These are phyloP conservation scores for Xylaria sp. DNA, from an alignment of 2,329 filamentous ascomycete genomes.

Conservation along the genomic window DNA sequence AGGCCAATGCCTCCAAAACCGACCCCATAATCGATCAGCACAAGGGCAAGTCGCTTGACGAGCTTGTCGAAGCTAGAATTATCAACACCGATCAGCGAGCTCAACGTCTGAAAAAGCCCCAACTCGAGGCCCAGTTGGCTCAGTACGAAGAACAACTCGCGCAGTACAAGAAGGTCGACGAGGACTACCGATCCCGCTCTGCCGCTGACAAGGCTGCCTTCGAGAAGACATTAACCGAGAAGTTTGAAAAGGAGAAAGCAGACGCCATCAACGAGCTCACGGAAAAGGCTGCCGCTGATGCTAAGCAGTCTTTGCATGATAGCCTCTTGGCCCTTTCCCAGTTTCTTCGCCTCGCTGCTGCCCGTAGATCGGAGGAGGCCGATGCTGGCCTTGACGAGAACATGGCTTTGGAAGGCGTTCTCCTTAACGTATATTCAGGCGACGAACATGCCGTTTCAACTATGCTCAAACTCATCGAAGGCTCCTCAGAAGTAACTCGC, in stretches of 20 bases:
- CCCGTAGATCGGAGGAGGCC: constrained; percentile 75
- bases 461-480: constrained; percentile 81
- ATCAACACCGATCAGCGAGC: constrained; percentile 86
- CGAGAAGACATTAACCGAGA: constrained; percentile 65
- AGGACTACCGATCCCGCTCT: constrained; percentile 73
- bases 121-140: constrained; percentile 72
- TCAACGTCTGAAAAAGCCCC: constrained; percentile 80
- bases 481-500: constrained; percentile 71
- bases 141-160: constrained; percentile 78
- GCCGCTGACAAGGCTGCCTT: constrained; percentile 67
- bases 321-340: constrained; percentile 78
- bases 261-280: constrained; percentile 64
- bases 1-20: constrained; percentile 78
- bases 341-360: constrained; percentile 82
- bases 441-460: constrained; percentile 78
- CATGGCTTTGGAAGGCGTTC: constrained; percentile 81
- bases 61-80: constrained; percentile 75
- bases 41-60: constrained; percentile 75
- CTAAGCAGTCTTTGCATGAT: constrained; percentile 67
- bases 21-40: constrained; percentile 76
- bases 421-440: constrained; percentile 81
- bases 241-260: constrained; percentile 64
- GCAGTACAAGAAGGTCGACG: constrained; percentile 79
- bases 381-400: constrained; percentile 75
- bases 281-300: constrained; percentile 64